These are phyloP conservation scores for Phytopythium ostracodes DNA, from an alignment of 352 stramenopile species.

Conservation along the genomic window DNA sequence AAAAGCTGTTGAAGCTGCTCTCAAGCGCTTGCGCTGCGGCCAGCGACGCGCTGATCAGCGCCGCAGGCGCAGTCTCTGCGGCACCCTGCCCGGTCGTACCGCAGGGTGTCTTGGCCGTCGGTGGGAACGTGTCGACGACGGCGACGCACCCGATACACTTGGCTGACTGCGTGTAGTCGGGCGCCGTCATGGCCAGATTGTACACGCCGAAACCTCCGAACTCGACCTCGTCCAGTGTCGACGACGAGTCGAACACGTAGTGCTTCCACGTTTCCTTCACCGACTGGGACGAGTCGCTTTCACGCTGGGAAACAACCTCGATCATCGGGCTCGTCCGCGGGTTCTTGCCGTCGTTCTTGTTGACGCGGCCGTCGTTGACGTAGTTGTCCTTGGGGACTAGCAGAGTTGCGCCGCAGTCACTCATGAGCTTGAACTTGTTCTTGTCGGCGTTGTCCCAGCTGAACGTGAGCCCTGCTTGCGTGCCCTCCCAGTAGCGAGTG, in stretches of 20 bases:
- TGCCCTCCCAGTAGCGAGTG: too few relatives aligned
- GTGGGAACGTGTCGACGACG: slow-evolving; percentile 39
- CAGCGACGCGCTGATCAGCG: too few relatives aligned
- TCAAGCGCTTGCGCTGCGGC: too few relatives aligned
- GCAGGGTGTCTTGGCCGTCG: slow-evolving; percentile 5
- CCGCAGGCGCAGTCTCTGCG: too few relatives aligned
- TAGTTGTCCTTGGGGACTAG: slow-evolving; percentile 57
- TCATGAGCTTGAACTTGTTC: too few relatives aligned
- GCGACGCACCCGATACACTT: slow-evolving; percentile 38
- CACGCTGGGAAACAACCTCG: slow-evolving; percentile 8
- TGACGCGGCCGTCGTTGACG: slow-evolving; percentile 29
- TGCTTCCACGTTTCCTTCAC: slow-evolving; percentile 20
- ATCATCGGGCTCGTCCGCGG: slow-evolving; percentile 5
- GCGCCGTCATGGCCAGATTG: slow-evolving; percentile 24
- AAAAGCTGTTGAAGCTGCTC: too few relatives aligned
- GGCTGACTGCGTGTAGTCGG: slow-evolving; percentile 27
- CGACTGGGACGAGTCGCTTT: too few relatives aligned
- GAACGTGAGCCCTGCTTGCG: too few relatives aligned
- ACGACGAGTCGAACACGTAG: slow-evolving; percentile 23
- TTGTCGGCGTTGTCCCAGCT: too few relatives aligned
- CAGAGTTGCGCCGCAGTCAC: slow-evolving; percentile 6
- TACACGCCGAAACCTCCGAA: slow-evolving; percentile 40
- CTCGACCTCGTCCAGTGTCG: slow-evolving; percentile 24
- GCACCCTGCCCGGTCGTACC: too few relatives aligned
- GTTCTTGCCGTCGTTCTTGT: slow-evolving; percentile 18